A percentile compares a stretch with the other conserved stretches of the same genome.
Evolutionary conservation across 1,284 basidiomycete species (phyloP).

Genomic region (Moesziomyces globuligerus): DNA sequence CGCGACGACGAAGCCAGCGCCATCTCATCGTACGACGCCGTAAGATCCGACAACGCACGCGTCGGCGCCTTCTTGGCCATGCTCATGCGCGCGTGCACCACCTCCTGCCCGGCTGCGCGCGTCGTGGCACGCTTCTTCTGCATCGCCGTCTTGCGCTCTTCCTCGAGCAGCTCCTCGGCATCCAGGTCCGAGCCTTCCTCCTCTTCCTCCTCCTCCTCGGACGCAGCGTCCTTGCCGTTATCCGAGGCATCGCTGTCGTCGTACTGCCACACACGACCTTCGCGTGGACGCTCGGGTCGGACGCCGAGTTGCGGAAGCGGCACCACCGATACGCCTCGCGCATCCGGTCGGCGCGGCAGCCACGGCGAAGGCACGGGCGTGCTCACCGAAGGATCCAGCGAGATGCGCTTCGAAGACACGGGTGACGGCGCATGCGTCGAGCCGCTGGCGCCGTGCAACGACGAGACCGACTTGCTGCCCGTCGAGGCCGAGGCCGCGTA

Average conservation of each 20-base stretch:
- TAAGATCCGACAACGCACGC: constrained; percentile 31
- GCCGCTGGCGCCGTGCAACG: constrained; percentile 20
- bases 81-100: constrained; percentile 52
- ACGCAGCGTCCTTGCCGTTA: constrained; percentile 14
- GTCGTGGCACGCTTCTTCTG: constrained; percentile 64
- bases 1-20: constrained; percentile 18
- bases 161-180: constrained; percentile 59
- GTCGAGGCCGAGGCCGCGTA: constrained; percentile 28
- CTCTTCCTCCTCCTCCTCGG: constrained; percentile 43
- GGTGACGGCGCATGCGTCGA: constrained; percentile 17
- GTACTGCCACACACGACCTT: constrained; percentile 60
- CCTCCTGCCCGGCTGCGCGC: constrained; percentile 61
- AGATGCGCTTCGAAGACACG: constrained; percentile 25
- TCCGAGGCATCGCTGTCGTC: constrained; percentile 50
- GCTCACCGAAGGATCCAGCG: constrained; percentile 52
- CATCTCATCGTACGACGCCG: constrained; percentile 43
- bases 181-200: constrained; percentile 54
- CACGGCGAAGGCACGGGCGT: constrained; percentile 56
- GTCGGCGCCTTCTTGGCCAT: constrained; percentile 32
- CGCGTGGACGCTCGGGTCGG: constrained; percentile 59
- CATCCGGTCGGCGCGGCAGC: constrained; percentile 63
- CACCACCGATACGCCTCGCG: constrained; percentile 58
- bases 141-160: constrained; percentile 54
- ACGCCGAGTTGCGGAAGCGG: constrained; percentile 62
- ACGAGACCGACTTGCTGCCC: constrained; percentile 37